Evolutionary conservation across 23 red algal genomes (phyloP).

Genomic region (Chondrus crispus): DNA sequence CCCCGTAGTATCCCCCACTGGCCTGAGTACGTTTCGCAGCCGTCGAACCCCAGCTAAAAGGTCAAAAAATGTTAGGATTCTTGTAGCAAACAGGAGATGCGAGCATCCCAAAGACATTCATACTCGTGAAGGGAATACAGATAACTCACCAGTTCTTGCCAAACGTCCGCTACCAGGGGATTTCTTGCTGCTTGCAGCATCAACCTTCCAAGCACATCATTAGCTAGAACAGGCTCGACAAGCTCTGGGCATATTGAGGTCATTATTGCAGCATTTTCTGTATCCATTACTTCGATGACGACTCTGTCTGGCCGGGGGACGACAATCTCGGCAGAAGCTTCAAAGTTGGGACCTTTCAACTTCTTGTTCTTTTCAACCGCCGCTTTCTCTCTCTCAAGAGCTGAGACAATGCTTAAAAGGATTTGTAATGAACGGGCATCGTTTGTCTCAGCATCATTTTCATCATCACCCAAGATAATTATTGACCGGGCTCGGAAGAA

Average conservation of each 20-base stretch:
- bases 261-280: constrained; percentile 60
- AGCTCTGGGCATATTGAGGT: constrained; percentile 51
- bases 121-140: not conserved
- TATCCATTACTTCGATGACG: constrained; percentile 66
- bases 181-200: constrained; percentile 64
- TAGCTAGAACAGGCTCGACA: constrained; percentile 55
- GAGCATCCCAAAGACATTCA: not conserved
- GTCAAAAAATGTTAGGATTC: not conserved
- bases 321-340: not conserved
- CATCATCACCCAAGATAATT: constrained; percentile 56
- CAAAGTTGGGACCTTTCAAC: not conserved
- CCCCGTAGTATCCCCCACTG: constrained; percentile 61
- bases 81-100: not conserved
- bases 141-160: constrained; percentile 63
- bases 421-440: constrained; percentile 57
- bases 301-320: constrained; percentile 23
- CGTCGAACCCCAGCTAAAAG: constrained; percentile 55
- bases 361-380: constrained; percentile 6
- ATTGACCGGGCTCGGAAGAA: constrained; percentile 49
- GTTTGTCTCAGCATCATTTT: constrained; percentile 47
- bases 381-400: constrained; percentile 43
- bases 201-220: constrained; percentile 55
- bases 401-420: constrained; percentile 48
- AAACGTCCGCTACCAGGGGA: constrained; percentile 52
- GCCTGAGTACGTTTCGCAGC: constrained; percentile 58